phyloP scores from a whole-genome alignment of 2,329 filamentous ascomycete species.

The Huntiella savannae region DNA sequence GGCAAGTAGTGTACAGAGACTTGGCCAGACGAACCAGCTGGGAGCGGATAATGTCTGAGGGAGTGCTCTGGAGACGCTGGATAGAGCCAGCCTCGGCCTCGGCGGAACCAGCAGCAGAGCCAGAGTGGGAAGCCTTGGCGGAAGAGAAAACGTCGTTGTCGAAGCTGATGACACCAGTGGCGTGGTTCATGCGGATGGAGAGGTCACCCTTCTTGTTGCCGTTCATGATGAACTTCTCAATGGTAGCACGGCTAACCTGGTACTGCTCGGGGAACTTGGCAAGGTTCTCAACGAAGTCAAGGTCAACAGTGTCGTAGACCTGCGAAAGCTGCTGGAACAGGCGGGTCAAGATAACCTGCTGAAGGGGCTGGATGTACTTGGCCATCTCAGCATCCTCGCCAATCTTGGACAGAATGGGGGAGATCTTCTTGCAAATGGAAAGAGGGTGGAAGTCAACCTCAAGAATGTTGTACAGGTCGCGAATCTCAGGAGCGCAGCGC shows the following conservation, averaged over 20 bases:
- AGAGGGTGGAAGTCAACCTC: constrained; percentile 98
- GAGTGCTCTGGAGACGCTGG: constrained; percentile 91
- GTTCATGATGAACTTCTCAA: constrained; percentile 99
- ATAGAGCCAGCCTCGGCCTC: constrained; percentile 71
- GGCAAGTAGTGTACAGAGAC: constrained; percentile 79
- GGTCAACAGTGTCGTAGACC: constrained; percentile 94
- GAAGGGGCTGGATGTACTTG: constrained; percentile 85
- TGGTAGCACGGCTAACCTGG: constrained; percentile 73
- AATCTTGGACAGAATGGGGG: constrained; percentile 84
- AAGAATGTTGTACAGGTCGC: constrained; percentile 93
- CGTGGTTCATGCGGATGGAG: constrained; percentile 88
- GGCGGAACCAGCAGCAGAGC: constrained; percentile 68
- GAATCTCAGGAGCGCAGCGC: constrained; percentile 82
- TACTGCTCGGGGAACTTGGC: constrained; percentile 94
- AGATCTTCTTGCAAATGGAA: constrained; percentile 98
- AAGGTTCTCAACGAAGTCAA: constrained; percentile 80
- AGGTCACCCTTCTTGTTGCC: constrained; percentile 99
- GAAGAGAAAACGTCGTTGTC: constrained; percentile 98
- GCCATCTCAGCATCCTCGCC: constrained; percentile 89
- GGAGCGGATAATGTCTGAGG: constrained; percentile 89
- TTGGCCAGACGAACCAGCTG: constrained; percentile 84
- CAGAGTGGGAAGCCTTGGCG: constrained; percentile 73
- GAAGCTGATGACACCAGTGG: constrained; percentile 85
- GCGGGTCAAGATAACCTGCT: constrained; percentile 95
- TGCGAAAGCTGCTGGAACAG: constrained; percentile 98